Evolutionary conservation across 78 protist genomes (phyloP), one percentile per base, ranked within the genome.

Genomic region (Dictyostelium citrinum): DNA sequence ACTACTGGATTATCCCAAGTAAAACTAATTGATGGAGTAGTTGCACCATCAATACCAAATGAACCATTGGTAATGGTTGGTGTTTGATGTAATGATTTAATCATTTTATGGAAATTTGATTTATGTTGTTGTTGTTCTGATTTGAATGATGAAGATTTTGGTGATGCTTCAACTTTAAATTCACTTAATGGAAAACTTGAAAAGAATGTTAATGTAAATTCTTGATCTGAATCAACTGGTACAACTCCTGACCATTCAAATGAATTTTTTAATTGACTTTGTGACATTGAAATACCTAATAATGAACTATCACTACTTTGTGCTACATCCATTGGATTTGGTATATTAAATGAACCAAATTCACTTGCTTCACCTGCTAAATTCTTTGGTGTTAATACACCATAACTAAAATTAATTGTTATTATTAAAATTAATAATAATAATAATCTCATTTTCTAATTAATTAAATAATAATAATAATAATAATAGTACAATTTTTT

Each of bases 31-130:
- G 93, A 76, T 78, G 78, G 85, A 8, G 81, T 24, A 2, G 51
- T 72, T 33, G 41, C 72, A 14, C 93, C 93, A 45, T 88, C 93
- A 64, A 88, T 51, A 49, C 93, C 93, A 88, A 88, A 78, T 20
- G 70, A 49, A 11, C 93, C 80, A 33, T 76, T 45, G 0, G 80
- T 43, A 49, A 79, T 58, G 70, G 41, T 31, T 74, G 84, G 84
- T 27, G 51, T 41, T 70, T 31, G 72, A 27, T 22, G 14, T 11
- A 27, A 20, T 16, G 39, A 14, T 29, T 29, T 61, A 9, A 74
- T 17, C 5, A 75, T 0, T 24, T 22, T 39, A n/a, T 7, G n/a
- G 6, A 12, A 16, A 51, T 49, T 78, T 9, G 5, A 22, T 24
- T 51, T 17, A 9, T 24, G 43, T 16, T 31, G 22, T 1, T 67